These are phyloP conservation scores for Scytalidium lignicola DNA, from an alignment of 2,329 filamentous ascomycete genomes.

Conservation along the genomic window DNA sequence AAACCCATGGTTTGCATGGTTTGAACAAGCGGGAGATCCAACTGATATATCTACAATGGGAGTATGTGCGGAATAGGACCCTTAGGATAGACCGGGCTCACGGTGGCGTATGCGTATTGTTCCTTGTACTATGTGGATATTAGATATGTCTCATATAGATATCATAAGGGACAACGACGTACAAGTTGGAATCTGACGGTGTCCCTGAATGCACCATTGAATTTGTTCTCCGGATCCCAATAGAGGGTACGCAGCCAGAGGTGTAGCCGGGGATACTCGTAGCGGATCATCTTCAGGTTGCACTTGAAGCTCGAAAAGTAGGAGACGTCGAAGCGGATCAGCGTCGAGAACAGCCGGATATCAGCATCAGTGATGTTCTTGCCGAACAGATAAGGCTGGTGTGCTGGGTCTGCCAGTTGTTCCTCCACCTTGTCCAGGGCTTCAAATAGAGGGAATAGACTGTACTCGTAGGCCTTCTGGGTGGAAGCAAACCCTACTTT, in stretches of 20 bases:
- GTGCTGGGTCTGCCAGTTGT: slow-evolving; percentile 42
- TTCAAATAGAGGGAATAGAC: slow-evolving; percentile 54
- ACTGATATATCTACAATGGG: no score
- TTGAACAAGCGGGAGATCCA: no score
- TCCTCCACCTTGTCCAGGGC: slow-evolving; percentile 60
- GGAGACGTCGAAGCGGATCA: slow-evolving; percentile 61
- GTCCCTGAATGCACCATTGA: no score
- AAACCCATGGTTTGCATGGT: no score
- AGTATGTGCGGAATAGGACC: no score
- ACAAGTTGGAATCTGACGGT: no score
- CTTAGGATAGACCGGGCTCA: no score
- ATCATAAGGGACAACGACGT: no score
- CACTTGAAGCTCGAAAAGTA: slow-evolving; percentile 62
- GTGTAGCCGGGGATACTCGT: slow-evolving; percentile 63
- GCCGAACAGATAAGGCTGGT: slow-evolving; percentile 58
- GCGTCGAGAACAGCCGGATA: slow-evolving; percentile 61
- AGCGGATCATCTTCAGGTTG: slow-evolving; percentile 56
- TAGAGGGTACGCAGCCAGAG: slow-evolving; percentile 65
- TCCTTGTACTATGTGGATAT: no score
- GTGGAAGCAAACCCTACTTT: slow-evolving; percentile 60
- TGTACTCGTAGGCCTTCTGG: slow-evolving; percentile 61
- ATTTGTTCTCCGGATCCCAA: slow-evolving; percentile 54
- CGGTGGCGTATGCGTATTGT: no score
- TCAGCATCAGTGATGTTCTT: slow-evolving; percentile 63
- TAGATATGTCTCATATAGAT: no score